Base-by-base conservation (phyloP, 257 asterid genomes). In the Rehmannia glutinosa region DNA sequence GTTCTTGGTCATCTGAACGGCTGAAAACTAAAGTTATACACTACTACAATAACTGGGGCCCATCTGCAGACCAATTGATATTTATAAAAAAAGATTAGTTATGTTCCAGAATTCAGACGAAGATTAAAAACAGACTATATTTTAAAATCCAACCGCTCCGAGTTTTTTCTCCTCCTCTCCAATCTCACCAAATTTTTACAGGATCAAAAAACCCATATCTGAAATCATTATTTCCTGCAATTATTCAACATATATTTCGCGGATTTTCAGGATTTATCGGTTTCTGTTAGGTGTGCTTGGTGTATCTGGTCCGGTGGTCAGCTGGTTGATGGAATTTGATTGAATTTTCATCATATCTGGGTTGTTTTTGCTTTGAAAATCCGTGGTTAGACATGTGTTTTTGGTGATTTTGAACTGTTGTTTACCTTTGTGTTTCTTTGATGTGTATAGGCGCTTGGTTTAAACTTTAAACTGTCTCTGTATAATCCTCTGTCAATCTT, bases 141-240 rank as follows among this genome's bases (percentile, higher is more conserved):
- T 70, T 74, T 65, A 67, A 80, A 81, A 64, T 41, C 54, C 89
- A 74, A 75, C 80, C 73, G 80, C 84, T 66, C 71, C 76, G 15
- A 49, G n/a, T n/a, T n/a, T 42, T 62, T 70, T 60, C 68, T 62
- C 46, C 54, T 64, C 36, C 13, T 59, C 50, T 70, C 49, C 35
- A 36, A 54, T 23, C 70, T 41, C 69, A 20, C 68, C 80, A 52
- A 67, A 71, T 58, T 45, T 70, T 30, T 25, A 3, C 56, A 8
- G 24, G n/a, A 59, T 73, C 24, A 28, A 45, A 58, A 66, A 70
- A 16, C 70, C 77, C 74, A 59, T 15, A 8, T 68, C 57, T 21
- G 5, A 63, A 58, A 64, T 17, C 5, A 42, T 2, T 32, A 19
- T 4, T 38, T 15, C 23, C 17, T 50, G 19, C 57, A 19, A 27